Evolutionary conservation across 495 filamentous ascomycete species (phyloP).

Genomic region (Lophium mytilinum): DNA sequence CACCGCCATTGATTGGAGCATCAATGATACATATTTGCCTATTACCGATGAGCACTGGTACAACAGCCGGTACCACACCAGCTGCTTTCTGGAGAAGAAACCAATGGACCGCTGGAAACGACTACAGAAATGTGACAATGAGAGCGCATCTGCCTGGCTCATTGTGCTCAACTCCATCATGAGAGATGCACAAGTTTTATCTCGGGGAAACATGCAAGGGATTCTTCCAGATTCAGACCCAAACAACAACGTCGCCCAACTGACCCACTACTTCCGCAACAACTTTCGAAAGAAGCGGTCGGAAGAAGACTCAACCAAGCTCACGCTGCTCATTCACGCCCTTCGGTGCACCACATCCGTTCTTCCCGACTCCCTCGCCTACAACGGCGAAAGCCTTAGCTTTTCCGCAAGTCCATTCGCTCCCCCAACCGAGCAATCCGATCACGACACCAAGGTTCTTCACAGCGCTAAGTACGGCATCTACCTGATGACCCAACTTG

Average conservation of each 20-base stretch:
- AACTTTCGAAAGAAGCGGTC: not conserved
- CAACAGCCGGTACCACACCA: slow-evolving; percentile 16
- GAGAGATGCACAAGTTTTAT: slow-evolving; percentile 26
- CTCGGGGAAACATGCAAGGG: slow-evolving; percentile 3
- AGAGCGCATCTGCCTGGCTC: slow-evolving; percentile 36
- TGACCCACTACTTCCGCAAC: not conserved
- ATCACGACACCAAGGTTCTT: not conserved
- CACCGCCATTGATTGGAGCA: slow-evolving; percentile 29
- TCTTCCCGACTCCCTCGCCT: slow-evolving; percentile 7
- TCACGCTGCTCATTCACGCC: not conserved
- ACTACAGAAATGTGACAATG: slow-evolving; percentile 29
- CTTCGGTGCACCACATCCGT: not conserved
- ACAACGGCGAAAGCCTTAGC: slow-evolving; percentile 25
- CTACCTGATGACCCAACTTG: slow-evolving; percentile 31
- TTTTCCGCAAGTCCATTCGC: slow-evolving; percentile 7
- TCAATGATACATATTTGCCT: slow-evolving; percentile 17
- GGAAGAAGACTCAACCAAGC: not conserved
- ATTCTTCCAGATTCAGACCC: slow-evolving; percentile 27
- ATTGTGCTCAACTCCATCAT: slow-evolving; percentile 28
- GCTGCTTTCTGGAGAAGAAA: slow-evolving; percentile 30
- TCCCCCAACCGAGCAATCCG: not conserved
- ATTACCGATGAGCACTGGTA: slow-evolving; percentile 32
- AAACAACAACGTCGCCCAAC: not conserved
- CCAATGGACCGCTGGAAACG: slow-evolving; percentile 29
- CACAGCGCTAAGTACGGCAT: slow-evolving; percentile 25